Evolutionary conservation across 1,139 yeast species (phyloP).

Genomic region (Candida buenavistaensis): DNA sequence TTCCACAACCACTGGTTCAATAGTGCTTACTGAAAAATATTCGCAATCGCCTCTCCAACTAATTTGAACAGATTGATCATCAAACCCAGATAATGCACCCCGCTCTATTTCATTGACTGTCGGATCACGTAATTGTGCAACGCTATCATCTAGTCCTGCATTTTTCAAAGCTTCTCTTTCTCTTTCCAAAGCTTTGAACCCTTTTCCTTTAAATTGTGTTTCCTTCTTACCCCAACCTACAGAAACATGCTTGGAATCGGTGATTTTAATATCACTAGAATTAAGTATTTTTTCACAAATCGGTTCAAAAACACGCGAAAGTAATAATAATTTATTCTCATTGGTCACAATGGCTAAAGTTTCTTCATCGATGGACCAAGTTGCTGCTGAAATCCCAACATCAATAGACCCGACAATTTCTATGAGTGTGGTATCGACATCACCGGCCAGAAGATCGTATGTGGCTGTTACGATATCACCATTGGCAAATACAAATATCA

Average conservation of each 20-base stretch:
- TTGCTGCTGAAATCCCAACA: slow-evolving; percentile 68
- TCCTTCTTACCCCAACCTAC: slow-evolving; percentile 99
- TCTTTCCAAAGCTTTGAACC: slow-evolving; percentile 80
- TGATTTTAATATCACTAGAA: slow-evolving; percentile 58
- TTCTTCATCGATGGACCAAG: slow-evolving; percentile 94
- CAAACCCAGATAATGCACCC: slow-evolving; percentile 62
- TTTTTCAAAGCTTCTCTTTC: slow-evolving; percentile 59
- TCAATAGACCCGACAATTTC: slow-evolving; percentile 88
- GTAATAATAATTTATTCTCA: slow-evolving; percentile 60
- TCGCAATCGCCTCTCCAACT: slow-evolving; percentile 98
- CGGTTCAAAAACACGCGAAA: slow-evolving; percentile 81
- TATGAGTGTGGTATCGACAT: slow-evolving; percentile 54
- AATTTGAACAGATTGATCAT: slow-evolving; percentile 45
- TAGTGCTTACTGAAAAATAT: slow-evolving; percentile 66
- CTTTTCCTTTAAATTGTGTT: slow-evolving; percentile 95
- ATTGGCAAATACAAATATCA: slow-evolving; percentile 59
- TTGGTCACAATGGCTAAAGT: slow-evolving; percentile 68
- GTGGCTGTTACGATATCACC: slow-evolving; percentile 73
- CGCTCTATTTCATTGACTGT: slow-evolving; percentile 75
- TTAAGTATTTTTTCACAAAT: slow-evolving; percentile 62
- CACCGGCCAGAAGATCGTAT: slow-evolving; percentile 52
- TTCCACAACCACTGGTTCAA: slow-evolving; percentile 51
- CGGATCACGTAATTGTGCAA: slow-evolving; percentile 74
- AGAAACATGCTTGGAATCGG: slow-evolving; percentile 80
- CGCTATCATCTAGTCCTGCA: slow-evolving; percentile 62